Evolutionary conservation across 495 filamentous ascomycete genomes (phyloP).

Genomic region (Podospora appendiculata): DNA sequence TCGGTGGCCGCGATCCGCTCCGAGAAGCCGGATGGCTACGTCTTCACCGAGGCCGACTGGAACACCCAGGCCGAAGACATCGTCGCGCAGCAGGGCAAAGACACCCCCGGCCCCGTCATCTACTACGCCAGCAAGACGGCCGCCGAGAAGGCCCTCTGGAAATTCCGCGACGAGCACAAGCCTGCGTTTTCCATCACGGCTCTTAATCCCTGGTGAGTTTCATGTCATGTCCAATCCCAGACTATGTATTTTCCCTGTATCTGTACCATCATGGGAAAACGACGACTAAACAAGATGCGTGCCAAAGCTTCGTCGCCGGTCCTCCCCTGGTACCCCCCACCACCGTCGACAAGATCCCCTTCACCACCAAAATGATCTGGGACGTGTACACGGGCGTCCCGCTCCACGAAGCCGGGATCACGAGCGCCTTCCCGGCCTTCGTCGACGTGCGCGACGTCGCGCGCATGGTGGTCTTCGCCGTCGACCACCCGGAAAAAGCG

Average conservation of each 20-base stretch:
- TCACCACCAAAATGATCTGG: slow-evolving; percentile 13
- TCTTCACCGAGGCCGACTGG: slow-evolving; percentile 36
- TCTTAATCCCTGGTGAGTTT: slow-evolving; percentile 34
- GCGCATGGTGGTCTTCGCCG: slow-evolving; percentile 25
- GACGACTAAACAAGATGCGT: no score
- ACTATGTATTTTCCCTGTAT: no score
- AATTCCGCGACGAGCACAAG: slow-evolving; percentile 41
- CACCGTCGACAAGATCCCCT: slow-evolving; percentile 8
- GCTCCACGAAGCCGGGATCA: slow-evolving; percentile 1
- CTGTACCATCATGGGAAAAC: no score
- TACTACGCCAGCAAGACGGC: slow-evolving; percentile 50
- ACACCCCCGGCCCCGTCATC: slow-evolving; percentile 24
- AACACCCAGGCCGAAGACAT: slow-evolving; percentile 25
- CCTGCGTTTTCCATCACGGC: slow-evolving; percentile 42
- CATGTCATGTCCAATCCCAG: not conserved
- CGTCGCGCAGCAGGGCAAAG: slow-evolving; percentile 17
- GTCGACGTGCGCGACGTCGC: slow-evolving; percentile 42
- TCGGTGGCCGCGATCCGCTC: slow-evolving; percentile 28
- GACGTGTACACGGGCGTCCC: slow-evolving; percentile 17
- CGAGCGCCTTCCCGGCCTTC: slow-evolving; percentile 11
- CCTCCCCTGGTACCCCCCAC: slow-evolving; percentile 19
- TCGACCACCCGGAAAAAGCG: slow-evolving; percentile 23
- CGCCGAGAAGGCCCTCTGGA: slow-evolving; percentile 45
- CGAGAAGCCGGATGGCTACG: slow-evolving; percentile 8
- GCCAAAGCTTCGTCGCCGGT: slow-evolving; percentile 20